Evolutionary conservation across 495 filamentous ascomycete species (phyloP).

Genomic region (Parmelia sp.): DNA sequence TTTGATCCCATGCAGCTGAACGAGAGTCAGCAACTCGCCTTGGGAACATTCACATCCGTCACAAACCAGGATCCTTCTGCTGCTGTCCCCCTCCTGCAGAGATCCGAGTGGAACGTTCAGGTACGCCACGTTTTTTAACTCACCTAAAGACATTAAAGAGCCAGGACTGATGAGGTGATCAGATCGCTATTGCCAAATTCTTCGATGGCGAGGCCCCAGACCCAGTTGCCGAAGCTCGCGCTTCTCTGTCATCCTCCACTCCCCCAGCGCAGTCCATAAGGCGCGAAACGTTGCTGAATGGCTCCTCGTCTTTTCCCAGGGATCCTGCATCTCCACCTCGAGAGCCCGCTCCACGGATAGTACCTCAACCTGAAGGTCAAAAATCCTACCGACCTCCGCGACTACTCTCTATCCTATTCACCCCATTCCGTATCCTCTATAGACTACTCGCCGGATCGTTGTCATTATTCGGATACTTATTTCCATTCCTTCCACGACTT

Average conservation of each 20-base stretch:
- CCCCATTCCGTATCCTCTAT: conserved; percentile 75
- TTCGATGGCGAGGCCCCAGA: conserved; percentile 92
- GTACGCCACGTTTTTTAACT: conserved; percentile 35
- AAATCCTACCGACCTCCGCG: conserved; percentile 61
- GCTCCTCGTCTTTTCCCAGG: conserved; percentile 35
- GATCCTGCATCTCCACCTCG: conserved; percentile 36
- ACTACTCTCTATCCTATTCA: conserved; percentile 67
- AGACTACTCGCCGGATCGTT: conserved; percentile 56
- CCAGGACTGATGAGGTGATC: conserved; percentile 5
- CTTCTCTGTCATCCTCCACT: conserved; percentile 50
- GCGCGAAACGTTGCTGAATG: conserved; percentile 66
- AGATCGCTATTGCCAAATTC: conserved; percentile 96
- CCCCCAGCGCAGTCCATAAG: conserved; percentile 48
- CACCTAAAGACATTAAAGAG: background rate
- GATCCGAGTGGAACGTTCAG: conserved; percentile 95
- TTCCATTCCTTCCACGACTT: conserved; percentile 77
- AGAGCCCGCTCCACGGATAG: conserved; percentile 71
- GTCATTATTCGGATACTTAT: conserved; percentile 60
- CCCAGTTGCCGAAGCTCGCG: conserved; percentile 68
- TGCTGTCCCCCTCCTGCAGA: conserved; percentile 71
- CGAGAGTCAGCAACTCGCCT: conserved; percentile 65
- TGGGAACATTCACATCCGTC: conserved; percentile 82
- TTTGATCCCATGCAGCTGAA: conserved; percentile 65
- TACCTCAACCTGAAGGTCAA: conserved; percentile 62
- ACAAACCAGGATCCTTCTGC: conserved; percentile 73